Conservation (phyloP, 441 rosid species). For the Populus hybrid region DNA sequence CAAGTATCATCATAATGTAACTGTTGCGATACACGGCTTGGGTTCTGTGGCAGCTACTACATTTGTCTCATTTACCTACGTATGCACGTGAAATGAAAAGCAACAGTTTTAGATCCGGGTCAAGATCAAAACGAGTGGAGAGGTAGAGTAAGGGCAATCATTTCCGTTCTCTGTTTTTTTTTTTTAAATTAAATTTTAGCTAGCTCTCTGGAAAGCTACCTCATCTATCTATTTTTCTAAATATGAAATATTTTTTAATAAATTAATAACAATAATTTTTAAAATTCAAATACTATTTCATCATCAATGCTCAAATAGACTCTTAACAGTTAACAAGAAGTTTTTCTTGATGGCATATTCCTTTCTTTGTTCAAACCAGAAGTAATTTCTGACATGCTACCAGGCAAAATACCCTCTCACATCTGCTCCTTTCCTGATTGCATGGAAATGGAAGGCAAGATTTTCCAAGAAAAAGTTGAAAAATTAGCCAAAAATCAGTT, state of each 20-base stretch:
- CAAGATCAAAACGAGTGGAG: neutral
- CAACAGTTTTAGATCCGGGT: neutral
- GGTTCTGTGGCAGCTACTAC: neutral
- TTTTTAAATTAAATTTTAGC: neutral
- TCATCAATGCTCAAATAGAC: no score
- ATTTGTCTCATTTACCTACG: neutral
- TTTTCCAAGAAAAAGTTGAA: no score
- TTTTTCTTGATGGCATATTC: neutral
- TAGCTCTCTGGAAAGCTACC: neutral
- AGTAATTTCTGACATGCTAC: constrained; percentile 7
- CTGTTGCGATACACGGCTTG: neutral
- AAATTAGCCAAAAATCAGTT: no score
- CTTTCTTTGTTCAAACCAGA: neutral
- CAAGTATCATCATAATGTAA: neutral
- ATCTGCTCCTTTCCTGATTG: constrained; percentile 30
- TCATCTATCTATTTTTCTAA: neutral
- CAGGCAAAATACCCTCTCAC: constrained; percentile 36
- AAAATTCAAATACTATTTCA: neutral
- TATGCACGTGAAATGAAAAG: neutral
- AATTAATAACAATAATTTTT: no score
- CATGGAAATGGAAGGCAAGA: neutral
- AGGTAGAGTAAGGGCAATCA: neutral
- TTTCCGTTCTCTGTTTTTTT: neutral
- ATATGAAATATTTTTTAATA: no score
- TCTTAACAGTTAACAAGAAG: neutral